phyloP scores from a whole-genome alignment of 352 stramenopile species.

The Phytophthora aleatoria region DNA sequence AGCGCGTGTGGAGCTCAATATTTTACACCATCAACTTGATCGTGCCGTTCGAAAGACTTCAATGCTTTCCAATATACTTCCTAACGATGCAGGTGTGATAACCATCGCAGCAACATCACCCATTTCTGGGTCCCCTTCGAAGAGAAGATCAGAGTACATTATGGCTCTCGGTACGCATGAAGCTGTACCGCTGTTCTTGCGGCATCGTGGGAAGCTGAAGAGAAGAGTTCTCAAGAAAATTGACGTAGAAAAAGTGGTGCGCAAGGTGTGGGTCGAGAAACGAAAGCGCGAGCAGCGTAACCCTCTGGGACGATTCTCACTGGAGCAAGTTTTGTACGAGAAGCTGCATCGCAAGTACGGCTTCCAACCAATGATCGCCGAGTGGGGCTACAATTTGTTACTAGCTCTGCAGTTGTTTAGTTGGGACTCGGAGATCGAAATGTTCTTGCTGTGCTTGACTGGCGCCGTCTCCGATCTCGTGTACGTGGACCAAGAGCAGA shows the following conservation, averaged over 20 bases:
- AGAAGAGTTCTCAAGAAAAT: constrained; percentile 64
- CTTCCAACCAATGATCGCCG: constrained; percentile 79
- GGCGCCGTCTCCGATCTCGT: constrained; percentile 69
- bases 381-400: constrained; percentile 89
- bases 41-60: constrained; percentile 40
- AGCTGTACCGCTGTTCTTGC: constrained; percentile 69
- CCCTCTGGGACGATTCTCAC: constrained; percentile 40
- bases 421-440: constrained; percentile 82
- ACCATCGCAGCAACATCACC: constrained; percentile 17
- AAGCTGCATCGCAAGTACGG: constrained; percentile 81
- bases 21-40: constrained; percentile 72
- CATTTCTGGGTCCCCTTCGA: constrained; percentile 26
- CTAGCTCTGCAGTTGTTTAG: constrained; percentile 63
- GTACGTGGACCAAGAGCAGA: constrained; percentile 73
- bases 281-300: constrained; percentile 68
- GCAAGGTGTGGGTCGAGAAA: constrained; percentile 80
- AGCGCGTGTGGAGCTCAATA: constrained; percentile 77
- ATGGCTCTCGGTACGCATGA: constrained; percentile 61
- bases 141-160: constrained; percentile 66
- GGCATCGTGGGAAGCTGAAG: constrained; percentile 75
- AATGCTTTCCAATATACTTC: constrained; percentile 10
- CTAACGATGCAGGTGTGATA: constrained; percentile 17
- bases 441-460: constrained; percentile 79
- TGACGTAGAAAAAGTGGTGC: constrained; percentile 68
- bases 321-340: constrained; percentile 79